Base-by-base conservation (phyloP, 1,284 basidiomycete species). In the Ustilago lituana region DNA sequence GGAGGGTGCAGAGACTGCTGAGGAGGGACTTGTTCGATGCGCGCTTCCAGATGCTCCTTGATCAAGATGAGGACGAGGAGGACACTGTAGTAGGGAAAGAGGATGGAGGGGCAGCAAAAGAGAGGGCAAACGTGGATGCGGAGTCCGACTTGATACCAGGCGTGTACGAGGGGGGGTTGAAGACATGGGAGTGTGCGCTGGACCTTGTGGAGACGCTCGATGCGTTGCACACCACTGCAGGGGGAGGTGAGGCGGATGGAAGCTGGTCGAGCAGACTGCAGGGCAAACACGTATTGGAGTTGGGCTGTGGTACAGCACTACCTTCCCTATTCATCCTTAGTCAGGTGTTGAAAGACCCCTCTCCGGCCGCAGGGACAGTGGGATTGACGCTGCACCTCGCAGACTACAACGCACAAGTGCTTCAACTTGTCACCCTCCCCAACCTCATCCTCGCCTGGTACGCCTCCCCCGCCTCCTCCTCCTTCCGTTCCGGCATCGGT, bases 101-200 rank as follows among this genome's bases (percentile, higher is more conserved):
- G 11, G 41, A 49, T 2, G 15, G 5, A 8, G 31, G 9, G 5
- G 24, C 20, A 14, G 46, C 43, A 5, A 23, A 7, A 23, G 24
- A 19, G 17, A 59, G 38, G 35, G 77, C 57, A 4, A 29, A 64
- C 14, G 52, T 62, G 6, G 63, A 67, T 38, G 45, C 59, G 14
- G 89, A 91, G 0, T 93, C 92, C 0, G 95, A 98, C 83, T 87
- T 98, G 11, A 88, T 98, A 10, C 92, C 94, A 1, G 90, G 93
- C 0, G 86, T 94, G 0, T 98, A 98, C 78, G 95, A 98, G 83
- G 95, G 95, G 14, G 95, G 95, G 0, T 82, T 98, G 53, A 98
- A 98, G 83, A 97, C 94, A 3, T 98, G 95, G 95, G 95, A 98
- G 82, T 96, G 93, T 66, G 91, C 92, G 32, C 83, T 94, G 14